Evolutionary conservation across 2,329 filamentous ascomycete species (phyloP), one percentile per base, ranked within the genome.

Genomic region (Diaporthe nobilis): DNA sequence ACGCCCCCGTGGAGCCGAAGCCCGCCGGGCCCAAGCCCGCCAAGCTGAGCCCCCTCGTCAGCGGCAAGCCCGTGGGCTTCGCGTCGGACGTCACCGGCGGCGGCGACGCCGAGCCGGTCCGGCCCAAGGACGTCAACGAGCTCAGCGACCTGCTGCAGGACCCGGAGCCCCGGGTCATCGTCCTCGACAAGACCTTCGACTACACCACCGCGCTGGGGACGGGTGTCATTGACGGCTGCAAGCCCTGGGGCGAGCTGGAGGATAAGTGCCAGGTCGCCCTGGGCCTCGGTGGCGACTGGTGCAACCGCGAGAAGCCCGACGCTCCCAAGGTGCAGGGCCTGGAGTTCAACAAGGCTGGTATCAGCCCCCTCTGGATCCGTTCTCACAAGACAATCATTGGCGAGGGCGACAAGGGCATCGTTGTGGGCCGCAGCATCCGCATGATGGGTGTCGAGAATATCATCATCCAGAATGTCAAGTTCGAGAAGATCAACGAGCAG

Each of bases 341-440:
- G 51, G 85, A 80, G 9, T 88, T 86, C 77, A 87, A 91, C 83
- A 90, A 88, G 73, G 89, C 89, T 42, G 89, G 85, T 77, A 76
- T 84, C 1, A 80, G 85, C 34, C 87, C 86, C 65, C 90, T 91
- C 80, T 86, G 82, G n/a, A 86, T 92, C 78, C 83, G 82, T 28
- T 90, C 88, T 75, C 88, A 92, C 86, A 92, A 92, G 85, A 87
- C 86, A 37, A 78, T 92, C 75, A 81, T 92, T 49, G 90, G 90
- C 17, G 81, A 85, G 74, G 90, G 90, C 71, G 82, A 80, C 79
- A 84, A 84, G 78, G 90, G 89, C 81, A 81, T 90, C 49, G 90
- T 92, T 80, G 88, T 87, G 80, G 90, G 89, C 79, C 60, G 60
- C 39, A 65, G 90, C 77, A 82, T 91, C 37, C 86, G 88, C 37